These are phyloP conservation scores for Cyclotella baltica DNA, from an alignment of 108 stramenopile species.

Conservation along the genomic window DNA sequence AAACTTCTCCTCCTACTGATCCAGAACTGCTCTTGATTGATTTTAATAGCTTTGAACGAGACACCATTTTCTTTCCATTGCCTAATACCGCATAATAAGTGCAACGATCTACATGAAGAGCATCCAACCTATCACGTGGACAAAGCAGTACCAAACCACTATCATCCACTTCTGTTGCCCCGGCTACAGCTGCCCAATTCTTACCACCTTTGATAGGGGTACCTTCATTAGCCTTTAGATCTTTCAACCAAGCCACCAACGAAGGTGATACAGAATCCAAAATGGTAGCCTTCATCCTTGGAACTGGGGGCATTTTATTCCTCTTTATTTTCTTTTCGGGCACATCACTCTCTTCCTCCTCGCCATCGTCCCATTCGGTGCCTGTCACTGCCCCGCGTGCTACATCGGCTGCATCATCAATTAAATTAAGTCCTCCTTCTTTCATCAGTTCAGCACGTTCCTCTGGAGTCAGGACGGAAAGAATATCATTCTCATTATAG, in stretches of 20 bases:
- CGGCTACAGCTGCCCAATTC: constrained; percentile 81
- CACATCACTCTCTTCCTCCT: not conserved
- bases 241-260: constrained; percentile 79
- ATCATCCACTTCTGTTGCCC: constrained; percentile 82
- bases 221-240: constrained; percentile 68
- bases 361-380: constrained; percentile 35
- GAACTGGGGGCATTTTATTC: not conserved
- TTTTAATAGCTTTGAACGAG: constrained; percentile 48
- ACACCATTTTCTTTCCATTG: constrained; percentile 65
- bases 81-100: constrained; percentile 81
- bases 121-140: constrained; percentile 61
- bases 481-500: constrained; percentile 73
- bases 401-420: constrained; percentile 33
- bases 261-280: constrained; percentile 54
- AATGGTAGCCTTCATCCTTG: constrained; percentile 42
- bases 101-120: constrained; percentile 63
- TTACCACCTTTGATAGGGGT: constrained; percentile 82
- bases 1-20: constrained; percentile 32
- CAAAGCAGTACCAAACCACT: constrained; percentile 78
- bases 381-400: constrained; percentile 32
- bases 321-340: constrained; percentile 23
- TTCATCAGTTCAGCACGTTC: constrained; percentile 60
- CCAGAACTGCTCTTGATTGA: constrained; percentile 22
- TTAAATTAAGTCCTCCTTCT: constrained; percentile 44
- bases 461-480: constrained; percentile 72